Evolutionary conservation across 805 yeast genomes (phyloP).

Genomic region (Candida succiphila): DNA sequence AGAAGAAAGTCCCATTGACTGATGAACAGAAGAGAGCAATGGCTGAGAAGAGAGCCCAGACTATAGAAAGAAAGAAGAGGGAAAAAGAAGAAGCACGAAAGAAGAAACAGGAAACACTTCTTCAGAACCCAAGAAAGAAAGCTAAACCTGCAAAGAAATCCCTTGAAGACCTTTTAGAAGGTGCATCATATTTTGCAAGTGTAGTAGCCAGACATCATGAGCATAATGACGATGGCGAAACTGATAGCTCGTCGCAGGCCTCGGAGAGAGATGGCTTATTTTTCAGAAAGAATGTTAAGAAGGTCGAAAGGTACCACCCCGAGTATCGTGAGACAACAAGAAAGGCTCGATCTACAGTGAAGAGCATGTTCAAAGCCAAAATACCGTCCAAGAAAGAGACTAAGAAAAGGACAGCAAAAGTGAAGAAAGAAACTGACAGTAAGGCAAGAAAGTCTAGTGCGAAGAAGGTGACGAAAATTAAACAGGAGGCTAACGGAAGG

Average conservation of each 20-base stretch:
- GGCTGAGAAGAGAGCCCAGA: conserved; percentile 1
- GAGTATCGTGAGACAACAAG: conserved; percentile 1
- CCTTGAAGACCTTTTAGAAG: conserved; percentile 3
- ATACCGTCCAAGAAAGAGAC: conserved; percentile 2
- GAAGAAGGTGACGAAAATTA: conserved; percentile 1
- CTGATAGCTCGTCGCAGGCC: no score
- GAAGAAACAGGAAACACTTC: not conserved
- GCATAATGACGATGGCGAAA: conserved; percentile 9
- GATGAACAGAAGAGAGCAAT: conserved; percentile 1
- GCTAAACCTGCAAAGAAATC: not conserved
- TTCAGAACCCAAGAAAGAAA: conserved; percentile 1
- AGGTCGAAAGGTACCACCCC: conserved; percentile 13
- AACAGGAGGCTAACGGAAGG: conserved; percentile 2
- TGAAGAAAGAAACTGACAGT: not conserved
- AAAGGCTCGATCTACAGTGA: not conserved
- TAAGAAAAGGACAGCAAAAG: conserved; percentile 4
- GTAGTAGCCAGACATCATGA: conserved; percentile 2
- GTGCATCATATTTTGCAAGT: conserved; percentile 2
- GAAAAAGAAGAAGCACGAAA: conserved; percentile 1
- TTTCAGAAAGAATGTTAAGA: conserved; percentile 4
- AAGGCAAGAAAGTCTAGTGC: conserved; percentile 1
- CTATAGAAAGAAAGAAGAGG: not conserved
- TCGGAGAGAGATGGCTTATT: conserved; percentile 6
- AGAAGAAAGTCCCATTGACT: not conserved
- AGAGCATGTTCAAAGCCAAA: not conserved